Base-by-base conservation (phyloP, 2,329 filamentous ascomycete genomes). In the Apiospora pterosperma region DNA sequence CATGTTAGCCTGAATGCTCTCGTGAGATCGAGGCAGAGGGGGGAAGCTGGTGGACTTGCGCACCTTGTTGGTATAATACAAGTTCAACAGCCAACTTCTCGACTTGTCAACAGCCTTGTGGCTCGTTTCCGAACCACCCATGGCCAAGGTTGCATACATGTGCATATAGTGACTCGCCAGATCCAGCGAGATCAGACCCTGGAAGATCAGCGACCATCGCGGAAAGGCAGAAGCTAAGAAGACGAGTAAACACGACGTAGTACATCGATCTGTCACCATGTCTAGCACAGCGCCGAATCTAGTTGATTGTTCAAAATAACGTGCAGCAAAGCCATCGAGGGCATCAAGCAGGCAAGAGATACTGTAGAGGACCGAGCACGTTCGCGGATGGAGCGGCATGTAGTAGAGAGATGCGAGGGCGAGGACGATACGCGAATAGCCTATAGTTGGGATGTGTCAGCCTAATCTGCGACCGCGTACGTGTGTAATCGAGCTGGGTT, bases 251-350 rank as follows among this genome's bases (percentile, higher is more conserved):
- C 96, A 99, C 2, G 95, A 90, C 3, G 96, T 99, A 36, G 95
- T 98, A 84, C 96, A 98, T 66, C 96, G 91, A 79, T 99, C 96
- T 21, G 96, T 99, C 67, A 99, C 95, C 96, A 99, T 99, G 81
- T 99, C 96, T 68, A 99, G 85, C 38, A 99, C 95, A 36, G 95
- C 96, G 68, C 96, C 96, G 77, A 99, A 99, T 69, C 92, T 92
- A 63, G 96, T 98, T 41, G 92, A 95, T 79, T 99, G 96, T 73
- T 97, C 88, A 76, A 87, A 95, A 90, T 87, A 83, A 59, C 92
- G 90, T 65, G 96, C 96, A n/a, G 94, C 94, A 72, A 94, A 91
- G 72, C 96, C 96, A 76, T 99, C 96, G 68, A 98, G 87, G 58
- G 95, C 96, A 77, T 99, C 96, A 69, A 99, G 90, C 55, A 98